Evolutionary conservation across 805 yeast genomes (phyloP).

Genomic region (Sugiyamaella smithiae): DNA sequence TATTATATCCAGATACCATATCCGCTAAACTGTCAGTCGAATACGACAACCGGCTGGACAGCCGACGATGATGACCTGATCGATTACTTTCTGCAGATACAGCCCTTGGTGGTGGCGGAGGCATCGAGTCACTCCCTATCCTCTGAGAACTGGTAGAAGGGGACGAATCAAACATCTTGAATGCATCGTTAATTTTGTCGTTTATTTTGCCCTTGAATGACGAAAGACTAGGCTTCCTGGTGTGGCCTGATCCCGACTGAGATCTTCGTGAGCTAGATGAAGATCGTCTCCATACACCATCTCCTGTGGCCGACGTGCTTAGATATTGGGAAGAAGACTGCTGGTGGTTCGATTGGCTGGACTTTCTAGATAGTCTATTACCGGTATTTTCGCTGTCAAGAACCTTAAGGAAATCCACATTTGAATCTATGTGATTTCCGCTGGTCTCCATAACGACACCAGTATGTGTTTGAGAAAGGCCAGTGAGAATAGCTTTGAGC

Average conservation of each 20-base stretch:
- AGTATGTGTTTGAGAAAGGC: constrained; percentile 32
- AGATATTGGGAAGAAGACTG: constrained; percentile 3
- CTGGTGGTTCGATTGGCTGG: constrained; percentile 11
- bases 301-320: constrained; percentile 4
- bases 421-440: constrained; percentile 32
- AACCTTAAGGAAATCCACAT: constrained; percentile 37
- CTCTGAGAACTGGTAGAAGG: neutral
- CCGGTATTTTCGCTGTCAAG: constrained; percentile 28
- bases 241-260: constrained; percentile 13
- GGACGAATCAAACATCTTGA: constrained; percentile 14
- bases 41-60: constrained; percentile 14
- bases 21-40: constrained; percentile 15
- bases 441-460: constrained; percentile 33
- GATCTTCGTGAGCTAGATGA: constrained; percentile 8
- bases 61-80: constrained; percentile 1
- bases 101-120: constrained; percentile 13
- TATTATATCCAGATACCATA: neutral
- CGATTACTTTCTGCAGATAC: constrained; percentile 11
- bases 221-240: constrained; percentile 22
- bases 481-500: constrained; percentile 35
- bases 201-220: constrained; percentile 20
- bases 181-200: constrained; percentile 22
- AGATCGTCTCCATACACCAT: constrained; percentile 1
- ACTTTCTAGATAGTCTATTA: constrained; percentile 6
- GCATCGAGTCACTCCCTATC: constrained; percentile 7